These are phyloP conservation scores for Ganoderma sinense DNA, from an alignment of 1,284 basidiomycete species.

Conservation along the genomic window DNA sequence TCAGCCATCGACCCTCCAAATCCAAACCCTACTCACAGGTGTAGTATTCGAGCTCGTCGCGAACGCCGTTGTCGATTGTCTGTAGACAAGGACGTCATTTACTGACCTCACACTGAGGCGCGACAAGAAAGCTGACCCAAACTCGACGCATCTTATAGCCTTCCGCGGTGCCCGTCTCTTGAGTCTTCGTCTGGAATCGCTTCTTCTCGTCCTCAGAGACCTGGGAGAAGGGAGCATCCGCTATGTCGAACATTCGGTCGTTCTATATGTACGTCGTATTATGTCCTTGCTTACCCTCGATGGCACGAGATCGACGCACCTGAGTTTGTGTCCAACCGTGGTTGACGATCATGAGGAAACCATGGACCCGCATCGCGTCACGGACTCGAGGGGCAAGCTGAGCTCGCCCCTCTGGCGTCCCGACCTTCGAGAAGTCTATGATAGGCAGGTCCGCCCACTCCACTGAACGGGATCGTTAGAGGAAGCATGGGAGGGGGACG, in stretches of 20 bases:
- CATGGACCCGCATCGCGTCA: slow-evolving; percentile 65
- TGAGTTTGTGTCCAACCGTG: slow-evolving; percentile 58
- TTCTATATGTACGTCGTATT: neutral
- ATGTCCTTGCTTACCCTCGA: no score
- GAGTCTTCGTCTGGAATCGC: slow-evolving; percentile 50
- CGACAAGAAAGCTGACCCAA: slow-evolving; percentile 41
- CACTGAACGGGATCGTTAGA: slow-evolving; percentile 45
- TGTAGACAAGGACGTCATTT: slow-evolving; percentile 16
- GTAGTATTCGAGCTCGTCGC: slow-evolving; percentile 65
- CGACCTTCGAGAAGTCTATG: slow-evolving; percentile 64
- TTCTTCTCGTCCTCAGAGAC: slow-evolving; percentile 61
- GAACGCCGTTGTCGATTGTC: slow-evolving; percentile 39
- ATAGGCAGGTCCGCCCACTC: slow-evolving; percentile 73
- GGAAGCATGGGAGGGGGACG: neutral
- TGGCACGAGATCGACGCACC: slow-evolving; percentile 37
- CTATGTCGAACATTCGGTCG: slow-evolving; percentile 61
- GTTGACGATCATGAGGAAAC: slow-evolving; percentile 69
- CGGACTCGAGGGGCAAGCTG: slow-evolving; percentile 56
- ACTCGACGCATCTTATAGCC: slow-evolving; percentile 59
- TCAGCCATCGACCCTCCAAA: neutral
- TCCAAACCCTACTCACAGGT: slow-evolving; percentile 48
- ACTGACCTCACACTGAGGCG: neutral
- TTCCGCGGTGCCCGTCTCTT: slow-evolving; percentile 53
- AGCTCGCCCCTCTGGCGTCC: slow-evolving; percentile 52
- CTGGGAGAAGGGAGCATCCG: slow-evolving; percentile 59